Conservation (phyloP, 192 early-diverging fungal species). For the Funneliformis mosseae region DNA sequence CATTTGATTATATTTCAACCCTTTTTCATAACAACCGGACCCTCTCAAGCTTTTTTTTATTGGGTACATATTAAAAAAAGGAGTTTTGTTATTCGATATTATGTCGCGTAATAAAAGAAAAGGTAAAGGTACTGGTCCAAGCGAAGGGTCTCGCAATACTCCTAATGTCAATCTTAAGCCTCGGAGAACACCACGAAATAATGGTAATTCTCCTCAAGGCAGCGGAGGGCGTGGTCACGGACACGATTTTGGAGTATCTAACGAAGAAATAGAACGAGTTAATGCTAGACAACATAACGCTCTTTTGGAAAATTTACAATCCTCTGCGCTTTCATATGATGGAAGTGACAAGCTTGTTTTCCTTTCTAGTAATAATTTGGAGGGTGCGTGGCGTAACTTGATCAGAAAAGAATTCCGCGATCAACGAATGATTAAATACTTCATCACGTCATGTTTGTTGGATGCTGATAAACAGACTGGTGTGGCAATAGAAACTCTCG, state of each 20-base stretch:
- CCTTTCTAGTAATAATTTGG: background rate
- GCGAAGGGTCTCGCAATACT: background rate
- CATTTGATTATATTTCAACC: too few relatives aligned
- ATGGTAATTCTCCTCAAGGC: background rate
- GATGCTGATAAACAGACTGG: conserved; percentile 37
- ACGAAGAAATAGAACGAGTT: background rate
- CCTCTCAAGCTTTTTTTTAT: too few relatives aligned
- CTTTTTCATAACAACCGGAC: too few relatives aligned
- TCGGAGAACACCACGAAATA: too few relatives aligned
- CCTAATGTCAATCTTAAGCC: background rate
- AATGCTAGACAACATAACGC: background rate
- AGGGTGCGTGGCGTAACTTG: background rate
- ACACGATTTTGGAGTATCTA: background rate
- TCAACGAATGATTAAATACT: conserved; percentile 14
- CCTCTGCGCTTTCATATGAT: conserved; percentile 13
- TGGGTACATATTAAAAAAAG: too few relatives aligned
- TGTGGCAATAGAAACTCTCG: conserved; percentile 35
- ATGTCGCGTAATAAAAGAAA: background rate
- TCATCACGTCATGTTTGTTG: conserved; percentile 32
- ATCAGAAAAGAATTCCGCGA: background rate
- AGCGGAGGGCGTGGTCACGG: background rate
- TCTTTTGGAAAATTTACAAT: conserved; percentile 21
- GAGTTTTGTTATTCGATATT: background rate
- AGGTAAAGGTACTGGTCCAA: background rate
- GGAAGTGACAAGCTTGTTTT: conserved; percentile 22